Evolutionary conservation across 768 basidiomycete genomes (phyloP), one percentile per base, ranked within the genome.

Genomic region (Pisolithus sp.): DNA sequence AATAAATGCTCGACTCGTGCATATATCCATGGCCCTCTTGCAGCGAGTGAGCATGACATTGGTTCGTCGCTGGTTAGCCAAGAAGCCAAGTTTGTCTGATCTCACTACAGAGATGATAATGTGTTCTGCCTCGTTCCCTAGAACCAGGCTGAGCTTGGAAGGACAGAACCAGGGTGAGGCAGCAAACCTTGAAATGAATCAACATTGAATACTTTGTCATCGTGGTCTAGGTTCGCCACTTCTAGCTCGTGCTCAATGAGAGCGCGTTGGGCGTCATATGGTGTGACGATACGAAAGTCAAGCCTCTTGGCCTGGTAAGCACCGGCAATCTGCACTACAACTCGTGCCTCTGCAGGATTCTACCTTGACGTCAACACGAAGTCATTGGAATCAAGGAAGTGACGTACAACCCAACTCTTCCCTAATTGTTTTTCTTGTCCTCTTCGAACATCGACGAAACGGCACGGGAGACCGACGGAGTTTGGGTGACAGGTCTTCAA

Each of bases 231-330:
- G 0, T 67, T 69, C 15, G 64, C 69, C 0, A 43, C 38, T 58
- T 80, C 74, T 64, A 93, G 77, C 7, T 53, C 58, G 1, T 63
- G 59, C 64, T 90, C 86, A 38, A 92, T 77, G 12, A 59, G 52
- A 50, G 61, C 73, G 17, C 86, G 71, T 61, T 92, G 89, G 1
- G 72, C 80, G 60, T 86, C 86, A 70, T 93, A 92, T 0, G 89
- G 89, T 6, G 86, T 89, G 44, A 93, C 84, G 48, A 92, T 79
- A 42, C 77, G 74, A 68, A 76, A 90, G 12, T 34, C 34, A 15
- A 13, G 12, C 5, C 4, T 13, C 34, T 34, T 34, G 12, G 34
- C 34, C 34, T 34, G 34, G 13, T 34, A 34, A 3, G 34, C 12
- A 34, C 12, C 34, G 13, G 34, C 34, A 34, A 34, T 34, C 34